Base-by-base conservation (phyloP, 495 filamentous ascomycete species). In the Penicillium daleae region DNA sequence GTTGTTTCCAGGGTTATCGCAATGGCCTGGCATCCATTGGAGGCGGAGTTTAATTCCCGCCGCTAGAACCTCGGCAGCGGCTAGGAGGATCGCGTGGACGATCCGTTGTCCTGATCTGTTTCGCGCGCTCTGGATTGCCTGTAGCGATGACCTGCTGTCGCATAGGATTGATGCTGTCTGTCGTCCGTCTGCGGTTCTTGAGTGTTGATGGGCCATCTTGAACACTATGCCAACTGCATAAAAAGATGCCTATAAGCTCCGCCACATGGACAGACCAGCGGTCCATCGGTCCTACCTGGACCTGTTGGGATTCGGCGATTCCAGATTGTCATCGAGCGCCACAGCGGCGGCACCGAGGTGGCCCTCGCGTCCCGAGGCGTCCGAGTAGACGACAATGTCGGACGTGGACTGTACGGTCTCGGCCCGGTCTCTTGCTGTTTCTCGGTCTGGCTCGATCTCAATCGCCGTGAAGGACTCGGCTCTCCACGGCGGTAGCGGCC, bases 21-120 rank as follows among this genome's bases (percentile, higher is more conserved):
- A 67, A 19, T 67, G 55, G 48, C 68, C 68, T 15, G 65, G 65
- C n/a, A 71, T 46, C 68, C 52, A 68, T 33, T 69, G 56, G 9
- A 71, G 66, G 40, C 61, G 63, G 6, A 71, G 60, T 31, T 12
- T 12, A 21, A 63, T 63, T n/a, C 22, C 35, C 44, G 17, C 17
- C 17, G 59, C 37, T 54, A 51, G 50, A 13, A 64, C 50, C 56
- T 71, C 63, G 10, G 61, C 51, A 27, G 66, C 66, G 0, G 59
- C 55, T 12, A 55, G 56, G 42, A 58, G 54, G 61, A 63, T 71
- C 3, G 69, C 61, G 22, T 69, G 49, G 24, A 67, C 40, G 27
- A 72, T 67, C 8, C 29, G 53, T 56, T 72, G 64, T n/a, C 64
- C 64, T 21, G 64, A 69, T 27, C 52, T 66, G 21, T 67, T 69